Evolutionary conservation across 352 stramenopile species (phyloP), one percentile per base, ranked within the genome.

Genomic region (Phytophthora boehmeriae): DNA sequence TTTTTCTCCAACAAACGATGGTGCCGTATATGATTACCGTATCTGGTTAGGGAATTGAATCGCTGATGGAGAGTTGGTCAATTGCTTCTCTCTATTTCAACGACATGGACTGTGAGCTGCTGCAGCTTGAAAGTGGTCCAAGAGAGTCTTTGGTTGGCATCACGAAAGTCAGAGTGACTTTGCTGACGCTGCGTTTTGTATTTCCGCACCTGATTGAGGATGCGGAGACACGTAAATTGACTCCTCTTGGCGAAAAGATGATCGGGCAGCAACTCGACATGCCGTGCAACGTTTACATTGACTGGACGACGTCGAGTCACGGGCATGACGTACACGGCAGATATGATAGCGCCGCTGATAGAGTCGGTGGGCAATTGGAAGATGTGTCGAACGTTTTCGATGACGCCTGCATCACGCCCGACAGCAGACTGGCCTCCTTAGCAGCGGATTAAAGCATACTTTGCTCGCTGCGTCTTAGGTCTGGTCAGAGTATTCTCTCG

Each of bases 271-370:
- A 42, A 42, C 6, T 57, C 41, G 25, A 23, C 11, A 51, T 38
- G 17, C n/a, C 8, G 4, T 28, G 52, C 4, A 23, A 28, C 5
- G 36, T 59, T 10, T 10, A 16, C 4, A 43, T 59, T 17, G 19
- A 44, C 5, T 60, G 53, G 53, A 32, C 16, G 1, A 1, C 14
- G 20, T 5, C 42, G 53, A 13, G 14, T 60, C 5, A 9, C 11
- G 6, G 38, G 30, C 10, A 14, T 60, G 5, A 10, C 45, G 9
- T 45, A 38, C 14, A 38, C 20, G 20, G 41, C 23, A 14, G 42
- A 60, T n/a, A 46, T 60, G 53, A 1, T 60, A 10, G 52, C 42
- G 3, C 53, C 53, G 8, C 4, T 60, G 30, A 8, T 60, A 22
- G 10, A 35, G 8, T 14, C 52, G 8, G 28, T 60, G 8, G 53